Evolutionary conservation across 768 basidiomycete species (phyloP), one percentile per base, ranked within the genome.

Genomic region (Leccinum uliginosum): DNA sequence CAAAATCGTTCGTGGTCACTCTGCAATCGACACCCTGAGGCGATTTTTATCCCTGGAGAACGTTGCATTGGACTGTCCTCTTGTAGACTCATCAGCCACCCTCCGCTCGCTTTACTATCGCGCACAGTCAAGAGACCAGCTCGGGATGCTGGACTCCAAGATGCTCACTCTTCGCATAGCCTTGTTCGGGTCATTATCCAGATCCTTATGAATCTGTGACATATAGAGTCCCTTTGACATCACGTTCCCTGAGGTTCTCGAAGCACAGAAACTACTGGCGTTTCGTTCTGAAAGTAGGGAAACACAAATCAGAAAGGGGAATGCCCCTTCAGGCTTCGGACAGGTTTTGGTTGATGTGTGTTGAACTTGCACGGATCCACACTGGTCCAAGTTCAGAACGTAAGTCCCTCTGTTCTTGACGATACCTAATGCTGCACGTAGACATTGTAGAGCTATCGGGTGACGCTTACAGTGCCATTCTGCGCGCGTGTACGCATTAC

Each of bases 321-420:
- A 66, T 73, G 55, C 15, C 56, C 9, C 62, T 80, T 43, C 66
- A 58, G 15, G 68, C 72, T 44, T 73, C 77, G n/a, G 84, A 87
- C 64, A 74, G 76, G 49, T 87, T 81, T 67, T 88, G 86, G 86
- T 65, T 81, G 48, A 80, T 87, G 80, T 78, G 71, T 32, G 79
- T 78, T 12, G 63, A 72, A 29, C 68, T 83, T 9, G 74, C 72
- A 14, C 59, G 59, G 29, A 64, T 67, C 23, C 63, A 62, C 19
- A 50, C 55, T 24, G 24, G 27, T 32, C 26, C 49, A n/a, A 49
- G 17, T 38, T 50, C 11, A 30, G 43, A 55, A 24, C 43, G 69
- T 72, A 54, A 24, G 71, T 35, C 27, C 19, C 7, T 26, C 24
- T 57, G 44, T 50, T 46, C 10, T 19, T 34, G 35, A 34, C 12